Percentiles rank a stretch among this genome's conserved stretches.
These are phyloP conservation scores for Calophaca sinica DNA, from an alignment of 306 rosid genomes.

Conservation along the genomic window DNA sequence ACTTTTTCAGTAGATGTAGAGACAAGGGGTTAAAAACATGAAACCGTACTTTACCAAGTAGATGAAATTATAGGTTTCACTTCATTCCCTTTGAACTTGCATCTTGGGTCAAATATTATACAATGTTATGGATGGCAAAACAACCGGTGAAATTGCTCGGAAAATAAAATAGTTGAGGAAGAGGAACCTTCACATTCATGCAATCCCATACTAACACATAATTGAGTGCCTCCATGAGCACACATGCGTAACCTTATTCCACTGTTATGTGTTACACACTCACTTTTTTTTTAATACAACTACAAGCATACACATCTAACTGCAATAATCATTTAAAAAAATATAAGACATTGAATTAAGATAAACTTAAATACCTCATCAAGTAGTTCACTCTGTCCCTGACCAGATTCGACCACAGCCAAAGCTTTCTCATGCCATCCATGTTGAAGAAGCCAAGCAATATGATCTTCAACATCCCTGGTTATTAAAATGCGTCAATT, in stretches of 20 bases:
- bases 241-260: conserved; percentile 9
- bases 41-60: too few relatives aligned
- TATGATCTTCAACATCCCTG: conserved; percentile 99
- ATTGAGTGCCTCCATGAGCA: conserved; percentile 29
- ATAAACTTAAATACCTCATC: conserved; percentile 72
- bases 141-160: too few relatives aligned
- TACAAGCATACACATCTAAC: conserved; percentile 7
- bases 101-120: conserved; percentile 11
- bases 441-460: conserved; percentile 97
- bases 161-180: neutral
- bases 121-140: too few relatives aligned
- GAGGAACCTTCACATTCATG: conserved; percentile 10
- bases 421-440: conserved; percentile 95
- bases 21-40: too few relatives aligned
- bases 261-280: conserved; percentile 11
- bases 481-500: conserved; percentile 45
- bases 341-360: conserved; percentile 29
- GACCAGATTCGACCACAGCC: conserved; percentile 97
- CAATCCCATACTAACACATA: conserved; percentile 25
- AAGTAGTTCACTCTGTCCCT: conserved; percentile 92
- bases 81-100: conserved; percentile 41
- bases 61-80: conserved; percentile 3
- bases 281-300: neutral
- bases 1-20: conserved; percentile 13
- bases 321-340: neutral